Evolutionary conservation across 129 eudicot species (phyloP), one percentile per base, ranked within the genome.

Genomic region (Mikania micrantha): DNA sequence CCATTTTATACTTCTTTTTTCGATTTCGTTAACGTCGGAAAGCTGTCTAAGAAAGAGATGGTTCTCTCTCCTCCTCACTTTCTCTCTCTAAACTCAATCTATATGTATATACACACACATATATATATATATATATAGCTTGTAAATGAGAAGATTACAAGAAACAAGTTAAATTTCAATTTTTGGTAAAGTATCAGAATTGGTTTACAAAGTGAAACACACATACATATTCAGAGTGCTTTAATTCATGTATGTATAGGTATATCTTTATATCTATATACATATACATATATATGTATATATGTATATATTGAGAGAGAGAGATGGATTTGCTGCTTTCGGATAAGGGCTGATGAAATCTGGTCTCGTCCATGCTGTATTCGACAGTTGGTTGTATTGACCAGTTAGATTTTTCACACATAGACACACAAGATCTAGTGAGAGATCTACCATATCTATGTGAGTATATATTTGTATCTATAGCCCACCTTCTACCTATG

Each of bases 1-100:
- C 75, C 74, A 59, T 75, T 75, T 66, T 75, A 59, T 67, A 75
- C 68, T 67, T 75, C 56, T 59, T 75, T 75, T 75, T 75, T 75
- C 80, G 80, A 75, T 75, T 75, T 75, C 74, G 80, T 75, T 75
- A 75, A 75, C 75, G 80, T 75, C 80, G 70, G 80, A 75, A 67
- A 75, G 75, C 80, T 75, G 75, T 75, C 79, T 67, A 44, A 75
- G 79, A 75, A 67, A 75, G 64, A 75, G 79, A 75, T 45, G 54
- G 79, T 67, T 66, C 60, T 44, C 52, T 74, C 66, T 41, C 53
- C 25, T 34, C 58, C 63, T 47, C 29, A 29, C 61, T 7, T 20
- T 21, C 68, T 66, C 74, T 66, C 49, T 41, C 73, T 65, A 65
- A 64, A 52, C 45, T 21, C 45, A 74, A 27, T 64, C 44, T 50